A percentile compares a stretch with the other conserved stretches of the same genome.
Evolutionary conservation across 2,329 filamentous ascomycete species (phyloP).

Genomic region (Moelleriella libera): DNA sequence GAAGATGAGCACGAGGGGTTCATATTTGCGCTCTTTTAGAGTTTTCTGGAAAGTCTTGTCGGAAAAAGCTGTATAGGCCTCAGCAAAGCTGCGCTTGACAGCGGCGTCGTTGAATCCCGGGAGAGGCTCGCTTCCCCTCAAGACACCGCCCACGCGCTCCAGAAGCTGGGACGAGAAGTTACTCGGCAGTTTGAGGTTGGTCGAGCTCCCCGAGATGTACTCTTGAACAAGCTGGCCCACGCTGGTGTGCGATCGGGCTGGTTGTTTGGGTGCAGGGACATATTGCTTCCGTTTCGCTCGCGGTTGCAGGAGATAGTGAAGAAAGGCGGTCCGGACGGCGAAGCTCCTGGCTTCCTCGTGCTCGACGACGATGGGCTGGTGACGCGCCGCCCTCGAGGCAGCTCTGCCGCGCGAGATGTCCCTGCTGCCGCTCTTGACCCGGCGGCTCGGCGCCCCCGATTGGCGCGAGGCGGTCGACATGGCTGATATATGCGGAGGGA

Average conservation of each 20-base stretch:
- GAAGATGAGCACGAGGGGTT: conserved; percentile 90
- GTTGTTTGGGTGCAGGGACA: conserved; percentile 51
- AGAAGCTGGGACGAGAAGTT: conserved; percentile 37
- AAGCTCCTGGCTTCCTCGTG: conserved; percentile 82
- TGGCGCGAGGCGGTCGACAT: conserved; percentile 39
- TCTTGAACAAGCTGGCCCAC: conserved; percentile 83
- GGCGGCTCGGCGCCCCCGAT: conserved; percentile 30
- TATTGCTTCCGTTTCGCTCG: conserved; percentile 82
- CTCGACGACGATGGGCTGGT: conserved; percentile 34
- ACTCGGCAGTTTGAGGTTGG: conserved; percentile 41
- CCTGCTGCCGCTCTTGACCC: conserved; percentile 28
- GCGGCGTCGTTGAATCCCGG: conserved; percentile 83
- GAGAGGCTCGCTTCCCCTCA: conserved; percentile 69
- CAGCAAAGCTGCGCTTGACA: conserved; percentile 87
- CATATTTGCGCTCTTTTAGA: conserved; percentile 83
- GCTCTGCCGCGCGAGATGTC: conserved; percentile 25
- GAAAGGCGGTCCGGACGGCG: conserved; percentile 79
- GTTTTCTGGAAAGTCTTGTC: conserved; percentile 76
- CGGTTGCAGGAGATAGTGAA: conserved; percentile 85
- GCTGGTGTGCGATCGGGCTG: conserved; percentile 50
- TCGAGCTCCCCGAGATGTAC: conserved; percentile 43
- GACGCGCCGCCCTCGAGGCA: conserved; percentile 20
- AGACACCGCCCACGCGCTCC: conserved; percentile 66
- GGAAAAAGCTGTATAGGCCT: conserved; percentile 87
- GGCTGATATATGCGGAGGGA: conserved; percentile 3